These are phyloP conservation scores for Lentinus tigrinus DNA, from an alignment of 768 basidiomycete genomes.

Conservation along the genomic window DNA sequence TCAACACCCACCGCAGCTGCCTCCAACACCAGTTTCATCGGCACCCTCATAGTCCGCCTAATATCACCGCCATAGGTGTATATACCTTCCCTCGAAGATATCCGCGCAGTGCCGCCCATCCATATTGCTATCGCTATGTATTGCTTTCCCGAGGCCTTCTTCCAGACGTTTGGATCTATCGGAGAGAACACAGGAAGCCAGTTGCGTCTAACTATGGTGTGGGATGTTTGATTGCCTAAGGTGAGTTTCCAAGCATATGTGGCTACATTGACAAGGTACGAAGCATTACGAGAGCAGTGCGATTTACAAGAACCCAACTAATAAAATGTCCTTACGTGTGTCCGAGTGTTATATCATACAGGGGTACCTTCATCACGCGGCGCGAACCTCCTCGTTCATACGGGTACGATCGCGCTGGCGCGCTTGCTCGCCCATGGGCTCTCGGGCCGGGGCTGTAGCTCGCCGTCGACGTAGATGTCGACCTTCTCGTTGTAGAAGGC, in stretches of 20 bases:
- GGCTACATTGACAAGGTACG: background rate
- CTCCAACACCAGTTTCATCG: background rate
- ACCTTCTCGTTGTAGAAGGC: slow-evolving; percentile 70
- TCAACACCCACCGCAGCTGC: background rate
- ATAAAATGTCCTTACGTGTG: slow-evolving; percentile 1
- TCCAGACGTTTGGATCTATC: too few species aligned
- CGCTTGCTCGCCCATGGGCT: slow-evolving; percentile 12
- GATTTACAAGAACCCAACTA: slow-evolving; percentile 7
- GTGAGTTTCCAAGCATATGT: too few species aligned
- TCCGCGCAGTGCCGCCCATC: background rate
- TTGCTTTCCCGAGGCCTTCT: background rate
- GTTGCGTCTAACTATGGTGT: too few species aligned
- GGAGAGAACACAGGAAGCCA: too few species aligned
- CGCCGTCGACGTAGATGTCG: slow-evolving; percentile 62
- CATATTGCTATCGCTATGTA: background rate
- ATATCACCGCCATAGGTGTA: background rate
- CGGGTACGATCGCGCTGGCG: background rate
- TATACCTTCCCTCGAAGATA: background rate
- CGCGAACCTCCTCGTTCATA: background rate
- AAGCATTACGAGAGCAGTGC: slow-evolving; percentile 5
- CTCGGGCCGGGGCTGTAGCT: slow-evolving; percentile 41
- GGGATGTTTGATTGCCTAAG: too few species aligned
- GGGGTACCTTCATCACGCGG: background rate
- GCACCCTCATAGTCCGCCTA: background rate
- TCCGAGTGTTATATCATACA: slow-evolving; percentile 1